Evolutionary conservation across 371 early-diverging fungal genomes (phyloP).

Genomic region (Mucor circinelloides): DNA sequence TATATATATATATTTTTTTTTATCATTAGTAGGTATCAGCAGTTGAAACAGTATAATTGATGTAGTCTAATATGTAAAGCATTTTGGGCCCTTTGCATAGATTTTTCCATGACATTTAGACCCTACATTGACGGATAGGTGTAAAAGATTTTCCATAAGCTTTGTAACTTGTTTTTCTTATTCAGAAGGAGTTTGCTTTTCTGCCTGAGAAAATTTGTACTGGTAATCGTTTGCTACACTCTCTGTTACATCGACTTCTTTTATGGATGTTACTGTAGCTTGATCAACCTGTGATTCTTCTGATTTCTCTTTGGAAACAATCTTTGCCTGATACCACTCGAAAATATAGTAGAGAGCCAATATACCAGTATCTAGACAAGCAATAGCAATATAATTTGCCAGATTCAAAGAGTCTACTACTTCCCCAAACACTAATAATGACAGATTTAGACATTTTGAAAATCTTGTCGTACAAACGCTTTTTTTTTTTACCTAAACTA

Average conservation of each 20-base stretch:
- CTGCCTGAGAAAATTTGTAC: neutral
- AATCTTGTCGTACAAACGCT: neutral
- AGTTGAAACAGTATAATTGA: too few species aligned
- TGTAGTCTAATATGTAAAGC: too few species aligned
- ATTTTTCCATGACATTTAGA: neutral
- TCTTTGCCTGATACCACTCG: slow-evolving; percentile 25
- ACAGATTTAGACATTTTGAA: neutral
- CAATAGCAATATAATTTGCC: slow-evolving; percentile 35
- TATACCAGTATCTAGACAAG: slow-evolving; percentile 31
- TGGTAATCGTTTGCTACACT: neutral
- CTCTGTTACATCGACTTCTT: neutral
- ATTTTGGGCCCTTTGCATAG: too few species aligned
- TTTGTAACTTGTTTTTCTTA: neutral
- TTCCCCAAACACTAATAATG: slow-evolving; percentile 21
- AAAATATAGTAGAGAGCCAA: slow-evolving; percentile 29
- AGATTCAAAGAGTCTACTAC: slow-evolving; percentile 29
- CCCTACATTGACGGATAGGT: neutral
- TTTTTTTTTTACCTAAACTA: slow-evolving; percentile 38
- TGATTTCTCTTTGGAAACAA: neutral
- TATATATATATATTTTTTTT: too few species aligned
- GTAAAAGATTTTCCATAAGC: neutral
- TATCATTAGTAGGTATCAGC: too few species aligned
- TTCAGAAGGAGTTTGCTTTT: neutral
- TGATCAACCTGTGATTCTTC: neutral
- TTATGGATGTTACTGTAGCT: neutral